Conservation (phyloP, 257 asterid species). For the Ligustrum vulgare region DNA sequence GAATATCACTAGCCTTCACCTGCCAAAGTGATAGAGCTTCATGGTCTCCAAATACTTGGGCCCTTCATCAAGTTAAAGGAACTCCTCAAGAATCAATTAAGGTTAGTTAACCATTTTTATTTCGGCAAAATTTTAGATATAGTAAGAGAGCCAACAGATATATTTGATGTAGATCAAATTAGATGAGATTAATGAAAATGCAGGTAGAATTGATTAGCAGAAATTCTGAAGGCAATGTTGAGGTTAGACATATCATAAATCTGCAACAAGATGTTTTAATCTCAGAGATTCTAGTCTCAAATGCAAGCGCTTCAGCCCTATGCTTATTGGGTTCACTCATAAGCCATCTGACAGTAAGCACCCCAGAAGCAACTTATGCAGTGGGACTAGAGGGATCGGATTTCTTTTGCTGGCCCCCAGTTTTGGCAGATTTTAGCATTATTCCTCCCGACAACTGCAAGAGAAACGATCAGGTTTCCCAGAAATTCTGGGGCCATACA, state of each 20-base stretch:
- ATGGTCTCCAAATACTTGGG: constrained; percentile 60
- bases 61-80: constrained; percentile 46
- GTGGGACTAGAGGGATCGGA: constrained; percentile 70
- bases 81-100: constrained; percentile 54
- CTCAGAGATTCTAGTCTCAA: constrained; percentile 50
- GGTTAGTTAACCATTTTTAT: constrained; percentile 29
- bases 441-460: constrained; percentile 50
- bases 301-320: constrained; percentile 38
- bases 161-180: not conserved
- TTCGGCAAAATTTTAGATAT: not conserved
- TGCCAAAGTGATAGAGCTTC: constrained; percentile 28
- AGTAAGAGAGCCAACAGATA: not conserved
- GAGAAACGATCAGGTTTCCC: constrained; percentile 18
- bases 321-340: constrained; percentile 50
- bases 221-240: constrained; percentile 26
- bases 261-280: constrained; percentile 44
- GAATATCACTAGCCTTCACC: constrained; percentile 51
- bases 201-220: constrained; percentile 57
- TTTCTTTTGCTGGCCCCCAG: constrained; percentile 53
- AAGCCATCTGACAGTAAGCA: constrained; percentile 71
- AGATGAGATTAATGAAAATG: not conserved
- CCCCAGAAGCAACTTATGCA: constrained; percentile 76
- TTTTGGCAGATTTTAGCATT: constrained; percentile 44
- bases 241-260: constrained; percentile 51
- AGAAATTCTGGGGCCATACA: constrained; percentile 26